These are phyloP conservation scores for Scolecobasidium constrictum DNA, from an alignment of 2,329 filamentous ascomycete genomes.

Conservation along the genomic window DNA sequence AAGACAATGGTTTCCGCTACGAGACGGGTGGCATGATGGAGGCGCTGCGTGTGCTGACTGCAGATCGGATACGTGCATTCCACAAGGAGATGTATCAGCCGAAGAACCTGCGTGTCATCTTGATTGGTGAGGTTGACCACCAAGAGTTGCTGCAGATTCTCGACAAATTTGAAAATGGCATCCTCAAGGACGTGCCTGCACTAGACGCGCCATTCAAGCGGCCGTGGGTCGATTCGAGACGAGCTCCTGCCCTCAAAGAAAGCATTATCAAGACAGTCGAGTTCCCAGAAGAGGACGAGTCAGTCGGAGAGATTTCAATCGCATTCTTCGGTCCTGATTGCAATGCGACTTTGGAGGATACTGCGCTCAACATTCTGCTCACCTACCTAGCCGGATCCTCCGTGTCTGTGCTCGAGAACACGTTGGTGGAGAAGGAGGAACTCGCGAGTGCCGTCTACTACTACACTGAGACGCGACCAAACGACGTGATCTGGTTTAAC, in stretches of 20 bases:
- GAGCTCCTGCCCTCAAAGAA: constrained; percentile 60
- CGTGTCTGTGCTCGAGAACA: constrained; percentile 82
- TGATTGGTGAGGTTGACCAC: constrained; percentile 88
- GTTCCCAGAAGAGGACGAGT: constrained; percentile 95
- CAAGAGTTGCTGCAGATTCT: constrained; percentile 67
- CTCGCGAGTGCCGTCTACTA: constrained; percentile 78
- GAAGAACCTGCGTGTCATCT: constrained; percentile 81
- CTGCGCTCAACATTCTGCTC: constrained; percentile 68
- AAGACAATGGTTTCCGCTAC: constrained; percentile 85
- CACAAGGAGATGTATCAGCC: constrained; percentile 97
- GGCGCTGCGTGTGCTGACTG: constrained; percentile 71
- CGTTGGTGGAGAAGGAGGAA: constrained; percentile 85
- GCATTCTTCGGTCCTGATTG: constrained; percentile 80
- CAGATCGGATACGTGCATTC: constrained; percentile 86
- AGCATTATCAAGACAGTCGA: constrained; percentile 69
- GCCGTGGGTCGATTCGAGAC: constrained; percentile 84
- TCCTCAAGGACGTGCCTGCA: constrained; percentile 70
- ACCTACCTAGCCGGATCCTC: constrained; percentile 89
- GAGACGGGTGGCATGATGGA: constrained; percentile 98
- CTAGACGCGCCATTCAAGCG: constrained; percentile 66
- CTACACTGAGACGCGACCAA: constrained; percentile 67
- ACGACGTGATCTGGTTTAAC: constrained; percentile 75
- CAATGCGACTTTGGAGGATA: constrained; percentile 55
- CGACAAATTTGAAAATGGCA: constrained; percentile 78
- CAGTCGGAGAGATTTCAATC: constrained; percentile 76